Percentiles rank a stretch among this genome's conserved stretches.
phyloP scores from a whole-genome alignment of 129 eudicot genomes.

The Smallanthus sonchifolius region DNA sequence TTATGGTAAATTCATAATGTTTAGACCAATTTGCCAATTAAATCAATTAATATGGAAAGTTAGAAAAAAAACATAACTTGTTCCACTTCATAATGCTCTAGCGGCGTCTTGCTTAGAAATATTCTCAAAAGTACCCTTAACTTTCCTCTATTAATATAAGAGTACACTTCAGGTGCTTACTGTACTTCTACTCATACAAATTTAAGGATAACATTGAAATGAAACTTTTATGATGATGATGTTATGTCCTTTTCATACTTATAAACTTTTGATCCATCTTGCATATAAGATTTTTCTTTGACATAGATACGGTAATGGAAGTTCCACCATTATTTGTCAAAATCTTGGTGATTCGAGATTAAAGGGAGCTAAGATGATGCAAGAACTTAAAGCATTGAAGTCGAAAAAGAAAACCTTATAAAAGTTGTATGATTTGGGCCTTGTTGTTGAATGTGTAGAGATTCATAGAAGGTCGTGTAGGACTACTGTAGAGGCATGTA shows the following conservation, averaged over 20 bases:
- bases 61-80: slow-evolving; percentile 3
- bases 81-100: neutral
- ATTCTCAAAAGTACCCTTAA: slow-evolving; percentile 5
- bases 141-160: neutral
- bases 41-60: slow-evolving; percentile 9
- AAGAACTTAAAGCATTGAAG: neutral
- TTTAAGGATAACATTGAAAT: neutral
- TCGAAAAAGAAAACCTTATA: neutral
- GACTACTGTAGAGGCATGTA: neutral
- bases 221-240: neutral
- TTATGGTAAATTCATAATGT: slow-evolving; percentile 21
- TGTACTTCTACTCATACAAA: neutral
- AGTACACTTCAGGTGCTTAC: neutral
- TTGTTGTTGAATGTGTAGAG: neutral
- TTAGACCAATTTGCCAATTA: neutral
- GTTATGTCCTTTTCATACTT: neutral
- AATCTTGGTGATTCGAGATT: neutral
- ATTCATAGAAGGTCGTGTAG: neutral
- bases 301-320: neutral
- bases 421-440: no score
- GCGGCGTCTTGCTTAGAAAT: neutral
- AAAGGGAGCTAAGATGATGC: neutral
- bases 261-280: neutral
- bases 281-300: neutral
- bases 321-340: neutral